Evolutionary conservation across 2,329 filamentous ascomycete species (phyloP).

Genomic region (Mariannaea elegans): DNA sequence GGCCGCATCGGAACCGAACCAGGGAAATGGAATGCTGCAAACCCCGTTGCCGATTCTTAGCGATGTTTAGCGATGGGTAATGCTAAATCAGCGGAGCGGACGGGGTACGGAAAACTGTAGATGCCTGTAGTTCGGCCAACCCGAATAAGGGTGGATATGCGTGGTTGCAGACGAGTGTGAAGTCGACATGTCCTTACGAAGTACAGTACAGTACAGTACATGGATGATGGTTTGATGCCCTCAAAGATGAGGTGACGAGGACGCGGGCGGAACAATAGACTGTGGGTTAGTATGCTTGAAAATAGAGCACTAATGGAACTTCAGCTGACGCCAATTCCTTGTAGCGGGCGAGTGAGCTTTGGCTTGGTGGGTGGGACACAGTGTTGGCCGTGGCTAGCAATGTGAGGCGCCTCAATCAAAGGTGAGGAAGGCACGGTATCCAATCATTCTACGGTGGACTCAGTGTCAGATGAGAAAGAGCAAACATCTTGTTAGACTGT

Average conservation of each 20-base stretch:
- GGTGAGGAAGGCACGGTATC: neutral
- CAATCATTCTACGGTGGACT: slow-evolving; percentile 8
- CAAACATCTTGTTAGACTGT: neutral
- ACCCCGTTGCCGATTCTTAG: slow-evolving; percentile 3
- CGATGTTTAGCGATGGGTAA: neutral
- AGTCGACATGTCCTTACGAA: neutral
- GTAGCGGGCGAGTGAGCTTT: neutral
- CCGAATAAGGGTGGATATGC: slow-evolving; percentile 12
- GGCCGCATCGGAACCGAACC: slow-evolving; percentile 19
- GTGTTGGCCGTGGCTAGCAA: too few species aligned
- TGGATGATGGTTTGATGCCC: neutral
- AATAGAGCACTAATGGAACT: neutral
- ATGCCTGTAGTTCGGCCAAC: neutral
- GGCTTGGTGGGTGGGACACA: neutral
- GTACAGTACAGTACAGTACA: neutral
- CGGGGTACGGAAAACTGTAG: neutral
- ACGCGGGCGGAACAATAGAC: neutral
- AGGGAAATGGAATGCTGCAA: slow-evolving; percentile 12
- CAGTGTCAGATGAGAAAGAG: neutral
- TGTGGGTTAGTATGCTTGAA: neutral
- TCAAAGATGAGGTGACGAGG: neutral
- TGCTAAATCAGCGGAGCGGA: slow-evolving; percentile 6
- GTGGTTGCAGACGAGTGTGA: slow-evolving; percentile 14
- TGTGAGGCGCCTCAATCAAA: too few species aligned
- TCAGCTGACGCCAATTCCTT: neutral